Evolutionary conservation across 148 eudicot genomes (phyloP), one percentile per base, ranked within the genome.

Genomic region (Suaeda aralocaspica): DNA sequence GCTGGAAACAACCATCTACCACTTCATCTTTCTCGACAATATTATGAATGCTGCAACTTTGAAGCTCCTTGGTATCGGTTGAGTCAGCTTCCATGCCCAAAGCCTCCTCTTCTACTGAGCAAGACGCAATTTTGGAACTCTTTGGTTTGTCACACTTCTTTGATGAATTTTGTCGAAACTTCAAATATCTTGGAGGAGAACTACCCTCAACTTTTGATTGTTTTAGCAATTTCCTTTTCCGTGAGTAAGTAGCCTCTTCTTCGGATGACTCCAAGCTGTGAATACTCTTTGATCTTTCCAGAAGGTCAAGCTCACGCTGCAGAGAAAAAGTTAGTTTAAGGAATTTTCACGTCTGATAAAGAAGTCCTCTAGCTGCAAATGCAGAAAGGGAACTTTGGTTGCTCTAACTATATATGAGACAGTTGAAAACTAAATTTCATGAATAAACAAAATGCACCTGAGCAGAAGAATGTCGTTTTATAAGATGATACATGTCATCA

Each of bases 221-320:
- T 72, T 78, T 89, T 44, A 22, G 63, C 53, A 64, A 66, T 66
- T 78, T 80, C 67, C 79, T 85, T 74, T 84, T 86, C 59, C 92
- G 92, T 60, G 80, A 75, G 72, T 91, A 93, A 48, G 80, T 88
- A 64, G 80, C 77, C 63, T 81, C 85, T 53, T 81, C 86, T 67
- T 75, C 83, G 25, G 79, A 77, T 42, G 84, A 80, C 39, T 77
- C 89, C 6, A 79, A 72, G 66, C 70, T 62, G 46, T 78, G 77
- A 76, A 45, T 58, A 55, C 77, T 73, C 55, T 66, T 80, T 67
- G 74, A 74, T 70, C 77, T 76, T 66, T 82, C 87, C 52, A 63
- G 46, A 78, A 69, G 79, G 39, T 82, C 75, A 70, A 72, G 64
- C 55, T 66, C 66, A 66, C 53, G 48, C 42, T 67, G 64, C n/a